Evolutionary conservation across 2,329 filamentous ascomycete genomes (phyloP), one percentile per base, ranked within the genome.

Genomic region (Mycosphaerella arachidis): DNA sequence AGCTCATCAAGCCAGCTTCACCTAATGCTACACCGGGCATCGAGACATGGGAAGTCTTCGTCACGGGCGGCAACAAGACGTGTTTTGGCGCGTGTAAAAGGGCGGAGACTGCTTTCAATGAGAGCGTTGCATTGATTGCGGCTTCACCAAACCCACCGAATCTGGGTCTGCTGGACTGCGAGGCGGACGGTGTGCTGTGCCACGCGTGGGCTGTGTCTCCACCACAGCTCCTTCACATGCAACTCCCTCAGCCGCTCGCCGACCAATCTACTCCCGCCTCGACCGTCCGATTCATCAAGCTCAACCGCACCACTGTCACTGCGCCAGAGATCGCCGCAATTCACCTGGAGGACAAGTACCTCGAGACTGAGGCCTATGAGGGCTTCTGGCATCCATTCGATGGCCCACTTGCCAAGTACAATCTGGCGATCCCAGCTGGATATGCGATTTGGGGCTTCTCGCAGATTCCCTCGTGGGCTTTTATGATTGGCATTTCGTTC

Each of bases 311-410:
- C 65, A 86, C 84, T 61, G 83, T 85, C 60, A 87, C 86, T 20
- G 77, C 84, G 35, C 81, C 86, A 59, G 84, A 86, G 58, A 81
- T 92, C 64, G 77, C 84, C 55, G 78, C 84, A 59, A 76, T 90
- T 56, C 81, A 84, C 65, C 74, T 82, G 60, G 86, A 87, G 68
- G 81, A 85, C 71, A 79, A 76, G 56, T 86, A 82, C 68, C 74
- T 82, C 72, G 71, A 83, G 53, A 72, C 71, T 20, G 68, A 73
- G 29, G 76, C 79, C 8, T 83, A 84, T 66, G 85, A 90, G 66
- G 87, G 88, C 55, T 79, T 81, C 71, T 91, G 89, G 81, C 90
- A 93, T 74, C 90, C 90, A 62, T 88, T 91, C 71, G 84, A 90
- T 69, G 88, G 90, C 63, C 76, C 78, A 62, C 76, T 89, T 46